A percentile compares a stretch with the other conserved stretches of the same genome.
phyloP scores from a whole-genome alignment of 1,284 basidiomycete species.

The Apiotrichum sp. region DNA sequence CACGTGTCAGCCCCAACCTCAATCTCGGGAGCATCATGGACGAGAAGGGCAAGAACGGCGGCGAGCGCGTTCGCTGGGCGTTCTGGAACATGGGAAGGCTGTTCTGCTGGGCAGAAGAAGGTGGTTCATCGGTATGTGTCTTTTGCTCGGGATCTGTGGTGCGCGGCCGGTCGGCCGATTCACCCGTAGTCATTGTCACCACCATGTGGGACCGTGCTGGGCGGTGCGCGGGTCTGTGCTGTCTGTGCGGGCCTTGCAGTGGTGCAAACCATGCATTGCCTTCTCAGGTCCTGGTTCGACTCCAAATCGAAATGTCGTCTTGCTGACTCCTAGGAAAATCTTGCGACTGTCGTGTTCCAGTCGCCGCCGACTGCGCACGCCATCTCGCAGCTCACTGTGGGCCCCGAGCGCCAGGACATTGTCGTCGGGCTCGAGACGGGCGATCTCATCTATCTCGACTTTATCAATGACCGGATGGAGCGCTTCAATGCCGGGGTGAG shows the following conservation, averaged over 20 bases:
- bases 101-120: conserved; percentile 74
- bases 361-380: conserved; percentile 82
- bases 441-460: conserved; percentile 83
- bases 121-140: conserved; percentile 35
- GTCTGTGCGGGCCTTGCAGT: too few relatives aligned
- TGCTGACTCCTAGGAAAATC: conserved; percentile 60
- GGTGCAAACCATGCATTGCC: too few relatives aligned
- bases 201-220: too few relatives aligned
- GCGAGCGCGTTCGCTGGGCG: conserved; percentile 66
- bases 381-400: conserved; percentile 62
- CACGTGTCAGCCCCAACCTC: conserved; percentile 18
- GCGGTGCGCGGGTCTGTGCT: neutral
- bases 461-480: conserved; percentile 64
- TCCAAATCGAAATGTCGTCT: too few relatives aligned
- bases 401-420: conserved; percentile 71
- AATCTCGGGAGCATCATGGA: conserved; percentile 63
- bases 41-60: conserved; percentile 60
- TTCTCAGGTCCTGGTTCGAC: too few relatives aligned
- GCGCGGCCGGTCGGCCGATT: too few relatives aligned
- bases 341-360: conserved; percentile 78
- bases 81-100: conserved; percentile 77
- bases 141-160: neutral
- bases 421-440: conserved; percentile 89
- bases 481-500: conserved; percentile 84
- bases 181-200: too few relatives aligned